A percentile compares a stretch with the other conserved stretches of the same genome.
phyloP scores from a whole-genome alignment of 2,329 filamentous ascomycete genomes.

The Leptographium galeiforme region DNA sequence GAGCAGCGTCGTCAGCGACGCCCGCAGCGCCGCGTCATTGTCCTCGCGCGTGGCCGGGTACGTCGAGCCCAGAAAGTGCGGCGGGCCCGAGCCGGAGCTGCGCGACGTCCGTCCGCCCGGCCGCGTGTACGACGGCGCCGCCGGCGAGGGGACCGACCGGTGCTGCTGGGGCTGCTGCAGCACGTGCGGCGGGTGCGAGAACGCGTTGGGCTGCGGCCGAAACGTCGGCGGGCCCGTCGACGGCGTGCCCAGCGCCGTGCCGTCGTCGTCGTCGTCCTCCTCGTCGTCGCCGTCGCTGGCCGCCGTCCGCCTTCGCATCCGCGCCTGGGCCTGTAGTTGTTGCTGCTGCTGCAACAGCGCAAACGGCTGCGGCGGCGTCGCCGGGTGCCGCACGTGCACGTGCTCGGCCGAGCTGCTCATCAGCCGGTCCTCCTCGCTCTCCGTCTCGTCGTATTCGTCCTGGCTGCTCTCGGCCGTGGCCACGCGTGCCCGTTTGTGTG shows the following conservation, averaged over 20 bases:
- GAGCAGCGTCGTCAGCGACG: conserved; percentile 85
- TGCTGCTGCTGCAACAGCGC: conserved; percentile 3
- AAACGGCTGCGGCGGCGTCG: conserved; percentile 12
- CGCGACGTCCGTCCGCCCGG: conserved; percentile 30
- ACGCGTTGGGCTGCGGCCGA: conserved; percentile 81
- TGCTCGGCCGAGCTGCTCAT: conserved; percentile 48
- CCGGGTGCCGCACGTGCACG: conserved; percentile 25
- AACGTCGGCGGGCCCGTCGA: conserved; percentile 44
- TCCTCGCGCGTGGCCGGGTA: conserved; percentile 69
- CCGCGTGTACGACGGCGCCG: conserved; percentile 29
- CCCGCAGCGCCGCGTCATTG: conserved; percentile 83
- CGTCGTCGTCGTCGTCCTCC: conserved; percentile 51
- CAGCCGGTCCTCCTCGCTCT: conserved; percentile 69
- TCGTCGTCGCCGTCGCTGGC: conserved; percentile 19
- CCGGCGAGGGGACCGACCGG: conserved; percentile 33
- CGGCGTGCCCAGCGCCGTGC: conserved; percentile 60
- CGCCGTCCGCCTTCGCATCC: conserved; percentile 17
- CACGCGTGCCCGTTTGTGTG: neutral
- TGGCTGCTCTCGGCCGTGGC: conserved; percentile 56
- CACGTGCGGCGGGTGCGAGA: conserved; percentile 63
- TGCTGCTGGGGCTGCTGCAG: conserved; percentile 33
- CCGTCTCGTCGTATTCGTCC: conserved; percentile 88
- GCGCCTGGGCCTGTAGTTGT: neutral
- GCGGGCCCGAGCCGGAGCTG: conserved; percentile 15
- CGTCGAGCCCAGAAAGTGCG: conserved; percentile 58